Base-by-base conservation (phyloP, 768 basidiomycete genomes). In the Naematelia encephala region DNA sequence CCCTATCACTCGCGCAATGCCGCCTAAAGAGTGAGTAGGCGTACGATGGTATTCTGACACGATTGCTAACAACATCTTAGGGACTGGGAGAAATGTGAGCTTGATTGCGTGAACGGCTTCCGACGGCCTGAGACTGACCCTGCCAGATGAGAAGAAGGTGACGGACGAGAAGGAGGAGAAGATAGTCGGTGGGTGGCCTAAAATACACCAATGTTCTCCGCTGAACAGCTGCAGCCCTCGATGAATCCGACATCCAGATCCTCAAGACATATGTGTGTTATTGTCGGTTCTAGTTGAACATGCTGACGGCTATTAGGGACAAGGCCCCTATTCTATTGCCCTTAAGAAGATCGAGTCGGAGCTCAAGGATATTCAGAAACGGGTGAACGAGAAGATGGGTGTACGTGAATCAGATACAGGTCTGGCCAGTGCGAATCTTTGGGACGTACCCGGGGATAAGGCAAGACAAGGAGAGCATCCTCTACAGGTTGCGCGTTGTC, bases 391-490 rank as follows among this genome's bases (percentile, higher is more conserved):
- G 82, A 92, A 91, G 77, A 89, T 99, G 62, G 96, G 90, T 85
- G 91, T 98, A 60, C 96, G 97, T 83, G 96, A 99, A 77, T 92
- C 90, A 1, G 96, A 98, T 78, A 99, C 96, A 12, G 96, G 96
- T 49, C 84, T 99, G 55, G 92, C 96, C 1, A 86, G 91, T 10
- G 94, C 96, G 10, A 97, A 98, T 75, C 81, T 98, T 22, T 99
- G 96, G 96, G 96, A 99, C 78, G 84, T 96, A 56, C 84, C 88
- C 34, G 91, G 92, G 4, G 96, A 99, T 79, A 84, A 87, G 68
- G 87, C 88, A 61, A 85, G 94, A 51, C 92, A 93, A 87, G 81
- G 83, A 43, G 87, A 90, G 72, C 92, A 97, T 67, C 89, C 96
- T 0, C 79, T 97, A 19, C 94, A 97, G 77, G 96, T 99, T 28